Conservation (phyloP, 352 stramenopile species). For the Phytophthora vignae region DNA sequence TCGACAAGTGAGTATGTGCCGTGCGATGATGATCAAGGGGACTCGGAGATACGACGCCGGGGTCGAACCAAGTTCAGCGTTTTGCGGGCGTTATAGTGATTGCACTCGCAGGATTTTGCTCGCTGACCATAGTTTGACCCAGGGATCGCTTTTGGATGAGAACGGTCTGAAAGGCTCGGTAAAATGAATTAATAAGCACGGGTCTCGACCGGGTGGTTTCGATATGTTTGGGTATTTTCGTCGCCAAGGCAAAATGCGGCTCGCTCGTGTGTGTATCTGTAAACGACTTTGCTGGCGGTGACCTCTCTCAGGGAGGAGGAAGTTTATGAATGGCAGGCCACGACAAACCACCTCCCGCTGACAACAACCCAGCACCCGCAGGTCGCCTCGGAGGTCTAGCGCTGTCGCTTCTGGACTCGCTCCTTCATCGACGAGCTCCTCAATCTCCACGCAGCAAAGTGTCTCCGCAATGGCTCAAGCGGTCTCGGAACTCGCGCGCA, state of each 20-base stretch:
- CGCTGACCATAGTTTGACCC: neutral
- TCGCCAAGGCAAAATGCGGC: neutral
- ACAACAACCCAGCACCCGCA: slow-evolving; percentile 7
- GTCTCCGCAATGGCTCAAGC: slow-evolving; percentile 11
- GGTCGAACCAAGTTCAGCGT: neutral
- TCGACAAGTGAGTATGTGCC: slow-evolving; percentile 8
- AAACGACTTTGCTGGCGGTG: neutral
- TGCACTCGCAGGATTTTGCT: neutral
- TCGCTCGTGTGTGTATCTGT: neutral
- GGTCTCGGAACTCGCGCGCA: slow-evolving; percentile 9
- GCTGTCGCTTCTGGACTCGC: slow-evolving; percentile 22
- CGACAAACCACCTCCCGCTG: slow-evolving; percentile 11
- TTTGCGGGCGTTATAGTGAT: neutral
- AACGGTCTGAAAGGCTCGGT: too few species aligned
- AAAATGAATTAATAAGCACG: too few species aligned
- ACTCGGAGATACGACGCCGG: slow-evolving; percentile 8
- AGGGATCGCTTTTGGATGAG: neutral
- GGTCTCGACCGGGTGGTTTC: slow-evolving; percentile 1
- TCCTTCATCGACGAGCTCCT: slow-evolving; percentile 17
- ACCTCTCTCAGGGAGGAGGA: neutral
- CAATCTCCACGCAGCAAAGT: slow-evolving; percentile 21
- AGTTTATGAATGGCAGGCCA: slow-evolving; percentile 24
- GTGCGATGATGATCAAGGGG: slow-evolving; percentile 16
- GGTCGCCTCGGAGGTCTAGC: slow-evolving; percentile 21
- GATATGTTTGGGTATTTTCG: slow-evolving; percentile 8